phyloP scores from a whole-genome alignment of 2,329 filamentous ascomycete genomes.

The Ophiostoma himal-ulmi region DNA sequence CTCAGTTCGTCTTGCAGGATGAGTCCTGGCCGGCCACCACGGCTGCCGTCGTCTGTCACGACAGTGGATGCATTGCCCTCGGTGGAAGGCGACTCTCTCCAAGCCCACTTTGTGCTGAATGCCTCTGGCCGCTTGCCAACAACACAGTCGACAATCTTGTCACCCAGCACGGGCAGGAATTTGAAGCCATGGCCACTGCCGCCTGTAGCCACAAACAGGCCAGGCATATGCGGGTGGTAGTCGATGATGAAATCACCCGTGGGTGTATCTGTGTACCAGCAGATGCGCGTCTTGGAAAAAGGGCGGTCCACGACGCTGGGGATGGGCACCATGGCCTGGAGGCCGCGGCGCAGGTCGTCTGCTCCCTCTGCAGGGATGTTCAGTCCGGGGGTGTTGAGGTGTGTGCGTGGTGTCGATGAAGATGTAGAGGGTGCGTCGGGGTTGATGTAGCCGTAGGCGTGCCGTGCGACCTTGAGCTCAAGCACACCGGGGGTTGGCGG shows the following conservation, averaged over 20 bases:
- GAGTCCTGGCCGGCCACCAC: conserved; percentile 44
- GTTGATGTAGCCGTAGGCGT: conserved; percentile 63
- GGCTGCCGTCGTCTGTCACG: conserved; percentile 49
- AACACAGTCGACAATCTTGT: conserved; percentile 54
- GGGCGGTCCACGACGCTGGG: conserved; percentile 51
- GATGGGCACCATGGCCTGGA: conserved; percentile 56
- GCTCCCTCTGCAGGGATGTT: conserved; percentile 56
- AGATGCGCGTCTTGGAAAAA: conserved; percentile 58
- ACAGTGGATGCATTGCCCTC: conserved; percentile 35
- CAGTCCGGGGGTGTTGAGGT: conserved; percentile 44
- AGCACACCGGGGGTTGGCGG: conserved; percentile 49
- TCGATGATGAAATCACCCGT: conserved; percentile 66
- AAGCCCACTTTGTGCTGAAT: conserved; percentile 55
- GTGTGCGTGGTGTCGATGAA: conserved; percentile 41
- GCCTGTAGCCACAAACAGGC: conserved; percentile 56
- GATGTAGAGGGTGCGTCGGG: conserved; percentile 33
- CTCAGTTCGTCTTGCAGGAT: conserved; percentile 42
- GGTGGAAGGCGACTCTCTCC: conserved; percentile 47
- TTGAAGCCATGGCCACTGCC: conserved; percentile 64
- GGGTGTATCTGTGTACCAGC: conserved; percentile 72
- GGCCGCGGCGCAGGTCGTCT: conserved; percentile 52
- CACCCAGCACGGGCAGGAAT: conserved; percentile 61
- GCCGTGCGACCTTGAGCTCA: conserved; percentile 64
- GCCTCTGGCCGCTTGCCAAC: conserved; percentile 41
- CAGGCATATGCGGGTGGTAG: conserved; percentile 57